A percentile compares a stretch with the other conserved stretches of the same genome.
Evolutionary conservation across 2,329 filamentous ascomycete species (phyloP).

Genomic region (Fusarium coicis): DNA sequence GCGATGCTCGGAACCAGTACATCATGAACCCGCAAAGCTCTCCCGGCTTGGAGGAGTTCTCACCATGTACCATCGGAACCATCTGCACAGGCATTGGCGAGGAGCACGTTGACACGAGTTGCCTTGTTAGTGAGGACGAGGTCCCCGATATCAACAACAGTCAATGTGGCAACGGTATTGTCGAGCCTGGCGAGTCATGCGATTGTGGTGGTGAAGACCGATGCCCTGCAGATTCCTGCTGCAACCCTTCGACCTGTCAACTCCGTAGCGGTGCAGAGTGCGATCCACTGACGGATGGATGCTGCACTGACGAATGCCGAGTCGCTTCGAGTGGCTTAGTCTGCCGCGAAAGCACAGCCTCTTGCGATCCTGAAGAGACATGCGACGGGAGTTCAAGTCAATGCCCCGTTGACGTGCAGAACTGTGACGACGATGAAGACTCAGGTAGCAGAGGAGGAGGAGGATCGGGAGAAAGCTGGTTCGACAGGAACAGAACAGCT

Average conservation of each 20-base stretch:
- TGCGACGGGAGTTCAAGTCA: constrained; percentile 19
- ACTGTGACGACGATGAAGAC: not conserved
- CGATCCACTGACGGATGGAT: constrained; percentile 11
- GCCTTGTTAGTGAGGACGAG: constrained; percentile 76
- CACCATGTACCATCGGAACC: constrained; percentile 84
- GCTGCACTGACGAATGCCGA: constrained; percentile 23
- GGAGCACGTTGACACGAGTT: constrained; percentile 76
- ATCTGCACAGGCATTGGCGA: constrained; percentile 83
- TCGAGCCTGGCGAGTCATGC: constrained; percentile 24
- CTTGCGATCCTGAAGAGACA: constrained; percentile 18
- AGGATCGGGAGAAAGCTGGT: constrained; percentile 6
- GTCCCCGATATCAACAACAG: constrained; percentile 79
- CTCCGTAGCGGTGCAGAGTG: constrained; percentile 13
- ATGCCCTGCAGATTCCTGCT: constrained; percentile 14
- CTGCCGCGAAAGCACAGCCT: constrained; percentile 14
- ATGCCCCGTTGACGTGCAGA: constrained; percentile 20
- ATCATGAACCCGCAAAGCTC: constrained; percentile 91
- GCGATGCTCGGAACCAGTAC: constrained; percentile 76
- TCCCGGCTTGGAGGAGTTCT: constrained; percentile 76
- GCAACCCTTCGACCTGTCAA: constrained; percentile 21
- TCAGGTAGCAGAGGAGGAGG: not conserved
- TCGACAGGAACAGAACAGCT: constrained; percentile 28
- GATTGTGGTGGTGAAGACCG: constrained; percentile 17
- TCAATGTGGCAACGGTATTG: constrained; percentile 79
- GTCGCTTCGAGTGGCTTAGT: not conserved